Evolutionary conservation across 1,284 basidiomycete genomes (phyloP).

Genomic region (Melanopsichium pennsylvanicum): DNA sequence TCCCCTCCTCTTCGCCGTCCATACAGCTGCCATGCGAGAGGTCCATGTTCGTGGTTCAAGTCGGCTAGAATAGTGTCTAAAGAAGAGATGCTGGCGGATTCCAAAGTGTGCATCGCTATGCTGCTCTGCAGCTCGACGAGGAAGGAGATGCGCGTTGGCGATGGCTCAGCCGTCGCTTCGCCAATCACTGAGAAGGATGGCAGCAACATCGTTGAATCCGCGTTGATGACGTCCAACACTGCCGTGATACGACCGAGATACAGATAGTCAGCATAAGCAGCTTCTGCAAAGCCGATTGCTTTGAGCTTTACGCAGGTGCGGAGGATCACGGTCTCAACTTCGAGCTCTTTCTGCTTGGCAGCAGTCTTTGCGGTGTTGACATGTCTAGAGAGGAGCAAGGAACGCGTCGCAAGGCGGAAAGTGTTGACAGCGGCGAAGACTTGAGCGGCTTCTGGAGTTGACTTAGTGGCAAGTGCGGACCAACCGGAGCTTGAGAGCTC

Average conservation of each 20-base stretch:
- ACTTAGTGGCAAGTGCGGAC: conserved; percentile 1
- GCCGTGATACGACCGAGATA: conserved; percentile 21
- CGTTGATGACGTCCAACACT: too few relatives aligned
- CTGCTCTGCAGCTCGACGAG: conserved; percentile 28
- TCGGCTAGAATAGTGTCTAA: conserved; percentile 20
- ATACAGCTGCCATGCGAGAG: conserved; percentile 36
- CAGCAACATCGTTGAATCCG: too few relatives aligned
- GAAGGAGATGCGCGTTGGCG: conserved; percentile 16
- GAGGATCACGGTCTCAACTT: conserved; percentile 38
- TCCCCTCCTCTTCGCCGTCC: conserved; percentile 16
- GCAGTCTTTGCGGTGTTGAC: not conserved
- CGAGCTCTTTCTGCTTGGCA: conserved; percentile 37
- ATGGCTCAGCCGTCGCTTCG: not conserved
- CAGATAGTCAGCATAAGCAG: conserved; percentile 15
- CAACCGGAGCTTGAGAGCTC: conserved; percentile 25
- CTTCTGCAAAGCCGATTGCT: conserved; percentile 7
- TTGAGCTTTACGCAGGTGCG: conserved; percentile 28
- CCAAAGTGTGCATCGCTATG: conserved; percentile 8
- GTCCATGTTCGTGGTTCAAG: conserved; percentile 34
- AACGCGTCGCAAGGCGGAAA: conserved; percentile 33
- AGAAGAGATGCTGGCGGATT: not conserved
- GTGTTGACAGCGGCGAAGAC: conserved; percentile 18
- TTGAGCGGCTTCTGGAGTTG: conserved; percentile 1
- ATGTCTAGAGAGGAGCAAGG: conserved; percentile 15
- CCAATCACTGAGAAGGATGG: too few relatives aligned